Conservation (phyloP, 2,329 filamentous ascomycete genomes). For the Seiridium unicorne region DNA sequence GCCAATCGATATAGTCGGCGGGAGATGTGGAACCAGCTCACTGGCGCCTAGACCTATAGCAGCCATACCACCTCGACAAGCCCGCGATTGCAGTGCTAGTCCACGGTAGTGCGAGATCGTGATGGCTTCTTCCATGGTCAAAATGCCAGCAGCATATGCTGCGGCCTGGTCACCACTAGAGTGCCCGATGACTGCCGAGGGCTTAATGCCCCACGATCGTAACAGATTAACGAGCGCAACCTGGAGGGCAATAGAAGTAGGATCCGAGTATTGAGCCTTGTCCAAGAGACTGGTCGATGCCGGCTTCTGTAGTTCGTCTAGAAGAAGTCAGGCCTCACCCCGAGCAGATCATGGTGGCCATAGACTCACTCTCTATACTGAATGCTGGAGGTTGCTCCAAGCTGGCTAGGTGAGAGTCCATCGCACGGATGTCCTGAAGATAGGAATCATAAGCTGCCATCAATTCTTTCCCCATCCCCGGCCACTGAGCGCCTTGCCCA, state of each 20-base stretch:
- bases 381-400: not conserved
- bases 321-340: not conserved
- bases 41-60: slow-evolving; percentile 33
- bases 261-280: not conserved
- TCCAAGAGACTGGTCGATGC: not conserved
- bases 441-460: not conserved
- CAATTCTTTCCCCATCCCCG: slow-evolving; percentile 3
- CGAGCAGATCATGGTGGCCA: not conserved
- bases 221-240: not conserved
- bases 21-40: slow-evolving; percentile 25
- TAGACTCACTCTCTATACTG: not conserved
- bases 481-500: slow-evolving; percentile 9
- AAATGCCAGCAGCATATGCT: slow-evolving; percentile 4
- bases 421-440: not conserved
- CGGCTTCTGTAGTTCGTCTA: not conserved
- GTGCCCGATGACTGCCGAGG: slow-evolving; percentile 1
- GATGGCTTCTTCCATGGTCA: not conserved
- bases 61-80: slow-evolving; percentile 32
- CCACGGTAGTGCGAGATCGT: slow-evolving; percentile 4
- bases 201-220: not conserved
- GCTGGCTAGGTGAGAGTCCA: not conserved
- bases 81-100: not conserved
- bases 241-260: slow-evolving; percentile 3
- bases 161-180: slow-evolving; percentile 4
- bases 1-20: slow-evolving; percentile 21